Conservation (phyloP, 306 rosid species). For the Lagenaria siceraria region DNA sequence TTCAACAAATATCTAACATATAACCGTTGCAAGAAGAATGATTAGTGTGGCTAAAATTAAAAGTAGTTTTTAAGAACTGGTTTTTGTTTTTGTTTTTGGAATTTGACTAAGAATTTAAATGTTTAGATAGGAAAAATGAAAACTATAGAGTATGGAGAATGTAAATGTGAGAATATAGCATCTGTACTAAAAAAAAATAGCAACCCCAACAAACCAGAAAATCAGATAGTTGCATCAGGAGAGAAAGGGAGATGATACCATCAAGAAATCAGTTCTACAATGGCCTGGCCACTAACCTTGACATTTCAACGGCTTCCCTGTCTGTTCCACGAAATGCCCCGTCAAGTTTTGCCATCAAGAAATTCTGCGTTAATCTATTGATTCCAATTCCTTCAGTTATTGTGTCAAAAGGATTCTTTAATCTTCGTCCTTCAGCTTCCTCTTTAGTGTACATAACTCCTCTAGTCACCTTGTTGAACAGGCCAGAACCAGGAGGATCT, state of each 20-base stretch:
- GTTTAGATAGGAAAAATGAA: too few species aligned
- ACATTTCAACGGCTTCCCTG: conserved; percentile 86
- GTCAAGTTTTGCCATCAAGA: conserved; percentile 67
- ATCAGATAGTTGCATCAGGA: background rate
- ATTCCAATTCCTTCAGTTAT: conserved; percentile 89
- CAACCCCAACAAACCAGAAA: background rate
- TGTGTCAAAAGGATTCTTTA: conserved; percentile 90
- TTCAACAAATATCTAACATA: conserved; percentile 53
- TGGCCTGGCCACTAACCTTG: conserved; percentile 40
- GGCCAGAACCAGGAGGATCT: conserved; percentile 93
- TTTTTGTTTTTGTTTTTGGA: too few species aligned
- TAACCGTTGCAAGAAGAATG: background rate
- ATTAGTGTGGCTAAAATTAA: background rate
- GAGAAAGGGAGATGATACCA: background rate
- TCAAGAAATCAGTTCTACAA: background rate
- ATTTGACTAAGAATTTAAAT: too few species aligned
- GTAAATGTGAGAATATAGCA: background rate
- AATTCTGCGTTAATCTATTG: conserved; percentile 70
- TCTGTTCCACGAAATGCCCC: conserved; percentile 79
- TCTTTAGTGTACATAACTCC: conserved; percentile 85
- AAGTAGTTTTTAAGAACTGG: too few species aligned
- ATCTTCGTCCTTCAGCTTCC: conserved; percentile 88
- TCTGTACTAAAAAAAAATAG: too few species aligned
- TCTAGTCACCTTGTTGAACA: conserved; percentile 78
- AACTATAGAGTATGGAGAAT: too few species aligned